A percentile compares a stretch with the other conserved stretches of the same genome.
Conservation (phyloP, 495 filamentous ascomycete genomes). For the Sporormia fimetaria region DNA sequence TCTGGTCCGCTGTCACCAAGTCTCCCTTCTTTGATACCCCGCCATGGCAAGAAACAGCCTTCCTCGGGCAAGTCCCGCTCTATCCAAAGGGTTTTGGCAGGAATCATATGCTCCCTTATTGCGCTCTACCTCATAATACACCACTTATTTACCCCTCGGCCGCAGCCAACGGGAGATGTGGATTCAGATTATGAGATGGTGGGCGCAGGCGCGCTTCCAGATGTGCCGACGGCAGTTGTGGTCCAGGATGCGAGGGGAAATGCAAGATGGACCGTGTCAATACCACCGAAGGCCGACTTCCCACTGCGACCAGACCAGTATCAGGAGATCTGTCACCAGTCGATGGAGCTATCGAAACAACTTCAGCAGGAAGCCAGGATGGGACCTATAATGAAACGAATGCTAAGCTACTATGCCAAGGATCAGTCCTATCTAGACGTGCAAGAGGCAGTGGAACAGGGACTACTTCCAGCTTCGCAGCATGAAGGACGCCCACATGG, state of each 20-base stretch:
- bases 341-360: slow-evolving; percentile 42
- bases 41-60: slow-evolving; percentile 42
- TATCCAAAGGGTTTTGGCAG: slow-evolving; percentile 22
- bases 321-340: slow-evolving; percentile 47
- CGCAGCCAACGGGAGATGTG: neutral
- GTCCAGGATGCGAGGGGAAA: slow-evolving; percentile 45
- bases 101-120: slow-evolving; percentile 12
- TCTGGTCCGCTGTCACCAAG: slow-evolving; percentile 53
- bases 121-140: slow-evolving; percentile 20
- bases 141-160: slow-evolving; percentile 11
- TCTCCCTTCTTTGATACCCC: slow-evolving; percentile 52
- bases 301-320: slow-evolving; percentile 51
- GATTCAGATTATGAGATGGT: slow-evolving; percentile 39
- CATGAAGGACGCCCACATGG: slow-evolving; percentile 13
- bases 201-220: slow-evolving; percentile 40
- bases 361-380: slow-evolving; percentile 29
- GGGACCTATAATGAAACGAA: slow-evolving; percentile 30
- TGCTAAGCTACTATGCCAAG: slow-evolving; percentile 45
- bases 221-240: slow-evolving; percentile 47
- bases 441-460: slow-evolving; percentile 46
- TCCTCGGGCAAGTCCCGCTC: slow-evolving; percentile 40
- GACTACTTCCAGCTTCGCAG: slow-evolving; percentile 39
- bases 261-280: slow-evolving; percentile 58
- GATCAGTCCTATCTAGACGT: slow-evolving; percentile 59
- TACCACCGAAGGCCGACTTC: slow-evolving; percentile 47